phyloP scores from a whole-genome alignment of 495 filamentous ascomycete genomes.

The Penicillium steckii region DNA sequence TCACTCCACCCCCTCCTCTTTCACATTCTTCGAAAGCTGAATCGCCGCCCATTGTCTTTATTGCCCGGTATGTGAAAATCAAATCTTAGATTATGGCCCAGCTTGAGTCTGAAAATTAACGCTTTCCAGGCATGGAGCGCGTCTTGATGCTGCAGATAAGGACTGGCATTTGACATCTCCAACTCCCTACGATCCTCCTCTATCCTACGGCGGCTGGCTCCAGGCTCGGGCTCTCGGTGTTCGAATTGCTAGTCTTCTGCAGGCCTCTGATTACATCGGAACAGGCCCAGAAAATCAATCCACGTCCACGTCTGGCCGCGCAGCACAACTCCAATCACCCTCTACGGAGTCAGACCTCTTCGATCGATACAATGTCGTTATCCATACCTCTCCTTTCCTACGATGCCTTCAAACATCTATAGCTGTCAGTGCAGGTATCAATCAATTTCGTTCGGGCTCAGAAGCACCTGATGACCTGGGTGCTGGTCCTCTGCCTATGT shows the following conservation, averaged over 20 bases:
- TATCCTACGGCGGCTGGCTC: conserved; percentile 92
- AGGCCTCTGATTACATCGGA: conserved; percentile 32
- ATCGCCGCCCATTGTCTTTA: conserved; percentile 68
- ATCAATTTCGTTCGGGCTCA: conserved; percentile 53
- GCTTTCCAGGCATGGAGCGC: conserved; percentile 73
- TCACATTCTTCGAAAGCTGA: conserved; percentile 45
- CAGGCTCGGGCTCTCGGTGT: conserved; percentile 77
- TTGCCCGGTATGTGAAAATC: conserved; percentile 66
- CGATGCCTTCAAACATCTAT: conserved; percentile 92
- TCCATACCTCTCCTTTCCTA: conserved; percentile 90
- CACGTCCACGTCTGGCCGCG: conserved; percentile 9
- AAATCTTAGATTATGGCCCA: not conserved
- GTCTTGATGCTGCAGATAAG: conserved; percentile 89
- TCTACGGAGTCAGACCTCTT: conserved; percentile 37
- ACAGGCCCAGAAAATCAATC: conserved; percentile 18
- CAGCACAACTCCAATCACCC: conserved; percentile 15
- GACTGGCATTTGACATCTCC: conserved; percentile 95
- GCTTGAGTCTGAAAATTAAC: not conserved
- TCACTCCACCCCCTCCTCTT: not conserved
- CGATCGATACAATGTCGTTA: conserved; percentile 70
- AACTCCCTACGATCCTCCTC: conserved; percentile 91
- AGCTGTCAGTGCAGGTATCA: conserved; percentile 84
- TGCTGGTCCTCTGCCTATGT: not conserved
- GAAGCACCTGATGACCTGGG: conserved; percentile 7
- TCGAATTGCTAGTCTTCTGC: conserved; percentile 74